Evolutionary conservation across 129 eudicot genomes (phyloP), one percentile per base, ranked within the genome.

Genomic region (Centella asiatica): DNA sequence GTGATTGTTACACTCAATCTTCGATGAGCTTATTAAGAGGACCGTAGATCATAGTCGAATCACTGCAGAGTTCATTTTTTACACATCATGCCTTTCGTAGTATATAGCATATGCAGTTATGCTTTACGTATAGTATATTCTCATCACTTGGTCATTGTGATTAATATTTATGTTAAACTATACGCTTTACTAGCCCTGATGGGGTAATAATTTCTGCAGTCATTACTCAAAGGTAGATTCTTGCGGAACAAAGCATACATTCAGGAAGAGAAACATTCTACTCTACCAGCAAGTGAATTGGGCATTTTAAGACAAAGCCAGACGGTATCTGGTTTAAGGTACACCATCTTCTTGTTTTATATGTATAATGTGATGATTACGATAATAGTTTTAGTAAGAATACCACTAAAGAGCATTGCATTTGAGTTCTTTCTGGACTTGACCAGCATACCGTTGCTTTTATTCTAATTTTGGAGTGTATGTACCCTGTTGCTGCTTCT

Each of bases 251-350:
- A 70, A 71, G 67, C 85, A 62, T 66, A 77, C 40, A 57, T 64
- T 44, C 77, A 61, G 62, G 88, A 81, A 28, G 75, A 81, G 54
- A 83, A 53, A 26, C 36, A 69, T 48, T 74, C 89, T 37, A 83
- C 94, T 53, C 37, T 44, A 26, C 82, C 89, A 26, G 85, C 82
- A 65, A 84, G 74, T 67, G 95, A 90, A 65, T 66, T 90, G 74
- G 94, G 95, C 13, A 68, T 90, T 19, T 51, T 90, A 62, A 86
- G 94, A 70, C 89, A 83, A 77, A 71, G 84, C 27, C 80, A 72
- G 18, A 77, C 97, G 1, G 97, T 90, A 8, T 83, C 97, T 37
- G 83, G 77, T 78, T 76, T 88, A 69, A 84, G 96, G 96, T 88
- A 77, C 52, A 14, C 19, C 59, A 24, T 27, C 6, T 32, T 74